Evolutionary conservation across 2,329 filamentous ascomycete genomes (phyloP), one percentile per base, ranked within the genome.

Genomic region (Orbilia blumenaviensis): DNA sequence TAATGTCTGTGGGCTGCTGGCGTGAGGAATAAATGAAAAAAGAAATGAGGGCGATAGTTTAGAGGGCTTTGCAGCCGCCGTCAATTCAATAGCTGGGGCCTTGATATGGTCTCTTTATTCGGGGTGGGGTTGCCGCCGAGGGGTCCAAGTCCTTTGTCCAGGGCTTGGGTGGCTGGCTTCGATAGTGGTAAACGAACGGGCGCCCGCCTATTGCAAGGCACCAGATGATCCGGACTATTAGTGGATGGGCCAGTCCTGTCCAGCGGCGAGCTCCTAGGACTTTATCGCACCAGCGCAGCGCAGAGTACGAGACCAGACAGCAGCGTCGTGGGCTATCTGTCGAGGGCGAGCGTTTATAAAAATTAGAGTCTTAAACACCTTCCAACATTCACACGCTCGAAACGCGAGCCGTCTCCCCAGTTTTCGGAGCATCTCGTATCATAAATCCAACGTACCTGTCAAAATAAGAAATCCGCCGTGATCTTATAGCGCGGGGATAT

Each of bases 101-200:
- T 60, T 60, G 48, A 64, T 38, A 23, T 54, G 25, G 32, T 27
- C 46, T 50, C 42, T 68, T 56, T 61, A 34, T 71, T 72, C 67
- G 58, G 60, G 60, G 67, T 66, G 67, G 67, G 67, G 67, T 72
- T 72, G 67, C 67, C 60, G 67, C 67, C 67, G 67, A 60, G 50
- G 67, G 67, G 66, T 61, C 52, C 52, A 61, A 61, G 41, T 54
- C 27, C 52, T 32, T 58, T 56, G 48, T 64, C 67, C 18, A 66
- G 60, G 60, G 60, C 60, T 16, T 58, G 60, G 21, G 46, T 71
- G 66, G 56, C 56, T 71, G 44, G 58, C 46, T 61, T 56, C 58
- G 58, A 71, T 56, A 48, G 36, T 71, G 56, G 63, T 71, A 66
- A 72, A 72, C 67, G 60, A 66, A 72, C 50, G 62, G 46, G 21